Evolutionary conservation across 371 early-diverging fungal species (phyloP), one percentile per base, ranked within the genome.

Genomic region (Mucor velutinosus): DNA sequence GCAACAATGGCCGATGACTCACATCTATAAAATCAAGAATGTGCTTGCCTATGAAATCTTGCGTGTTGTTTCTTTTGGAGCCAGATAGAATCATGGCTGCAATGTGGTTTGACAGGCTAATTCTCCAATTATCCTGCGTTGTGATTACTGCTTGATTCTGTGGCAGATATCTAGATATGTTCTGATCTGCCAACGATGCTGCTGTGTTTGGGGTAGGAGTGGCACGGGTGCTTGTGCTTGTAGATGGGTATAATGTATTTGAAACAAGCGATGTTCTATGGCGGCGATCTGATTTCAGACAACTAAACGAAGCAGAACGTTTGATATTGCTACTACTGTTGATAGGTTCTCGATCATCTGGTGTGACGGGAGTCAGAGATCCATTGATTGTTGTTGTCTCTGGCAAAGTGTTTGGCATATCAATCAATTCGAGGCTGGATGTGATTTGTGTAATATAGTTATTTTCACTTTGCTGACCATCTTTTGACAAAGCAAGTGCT

Each of bases 131-230:
- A 43, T 81, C 79, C 57, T 88, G 79, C 0, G 89, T 89, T 7
- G 89, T 89, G 21, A 89, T 76, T 41, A 88, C 86, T 25, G 89
- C 90, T 62, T 90, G 87, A 49, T 78, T 87, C 62, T 86, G 86
- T 6, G 90, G 89, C 2, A 84, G 72, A 61, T 87, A 86, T 33
- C 89, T 76, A 0, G 85, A 65, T n/a, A 64, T 60, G 49, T 35
- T 51, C 14, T 41, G n/a, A 29, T 30, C 12, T 45, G 45, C 8
- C n/a, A 7, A n/a, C 5, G 45, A 45, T 6, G 45, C 4, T 45
- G 45, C 17, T 45, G 61, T 10, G 6, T 19, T 19, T 27, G 64
- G 15, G 10, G 41, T 53, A 30, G 35, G 21, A 3, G 62, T 37
- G 11, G 62, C 25, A 61, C 12, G 19, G 15, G 45, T 47, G 29